These are phyloP conservation scores for Ascodesmis nigricans DNA, from an alignment of 495 filamentous ascomycete species.

Conservation along the genomic window DNA sequence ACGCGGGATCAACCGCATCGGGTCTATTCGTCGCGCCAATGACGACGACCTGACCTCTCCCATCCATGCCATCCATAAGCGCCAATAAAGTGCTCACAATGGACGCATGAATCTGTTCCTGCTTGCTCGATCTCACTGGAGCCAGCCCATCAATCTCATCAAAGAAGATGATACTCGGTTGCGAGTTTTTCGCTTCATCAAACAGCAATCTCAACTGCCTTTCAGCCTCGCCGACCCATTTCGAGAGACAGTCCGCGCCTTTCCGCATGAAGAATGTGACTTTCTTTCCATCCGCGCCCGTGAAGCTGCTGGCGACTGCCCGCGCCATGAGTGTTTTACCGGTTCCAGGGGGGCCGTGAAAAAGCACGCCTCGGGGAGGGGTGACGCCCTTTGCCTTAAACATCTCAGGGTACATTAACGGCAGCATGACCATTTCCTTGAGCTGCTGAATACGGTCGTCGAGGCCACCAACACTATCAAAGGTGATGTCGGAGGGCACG, in stretches of 20 bases:
- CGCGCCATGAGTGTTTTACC: conserved; percentile 91
- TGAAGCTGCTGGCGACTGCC: conserved; percentile 42
- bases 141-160: conserved; percentile 96
- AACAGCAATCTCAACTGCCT: conserved; percentile 80
- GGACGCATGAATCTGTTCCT: conserved; percentile 95
- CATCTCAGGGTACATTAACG: conserved; percentile 85
- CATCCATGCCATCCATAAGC: conserved; percentile 98
- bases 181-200: conserved; percentile 81
- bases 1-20: conserved; percentile 85
- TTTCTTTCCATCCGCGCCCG: conserved; percentile 55
- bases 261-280: conserved; percentile 99
- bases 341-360: conserved; percentile 90
- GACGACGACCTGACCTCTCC: conserved; percentile 89
- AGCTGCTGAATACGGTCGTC: conserved; percentile 83
- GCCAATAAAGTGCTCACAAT: conserved; percentile 90
- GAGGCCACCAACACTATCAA: conserved; percentile 76
- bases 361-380: conserved; percentile 81
- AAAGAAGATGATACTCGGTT: conserved; percentile 98
- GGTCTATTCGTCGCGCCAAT: conserved; percentile 96
- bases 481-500: conserved; percentile 74
- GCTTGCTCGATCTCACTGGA: conserved; percentile 85
- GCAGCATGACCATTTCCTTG: conserved; percentile 93
- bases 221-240: conserved; percentile 98
- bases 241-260: conserved; percentile 86
- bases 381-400: conserved; percentile 78